phyloP scores from a whole-genome alignment of 352 stramenopile species.

The Pseudoperonospora humuli region DNA sequence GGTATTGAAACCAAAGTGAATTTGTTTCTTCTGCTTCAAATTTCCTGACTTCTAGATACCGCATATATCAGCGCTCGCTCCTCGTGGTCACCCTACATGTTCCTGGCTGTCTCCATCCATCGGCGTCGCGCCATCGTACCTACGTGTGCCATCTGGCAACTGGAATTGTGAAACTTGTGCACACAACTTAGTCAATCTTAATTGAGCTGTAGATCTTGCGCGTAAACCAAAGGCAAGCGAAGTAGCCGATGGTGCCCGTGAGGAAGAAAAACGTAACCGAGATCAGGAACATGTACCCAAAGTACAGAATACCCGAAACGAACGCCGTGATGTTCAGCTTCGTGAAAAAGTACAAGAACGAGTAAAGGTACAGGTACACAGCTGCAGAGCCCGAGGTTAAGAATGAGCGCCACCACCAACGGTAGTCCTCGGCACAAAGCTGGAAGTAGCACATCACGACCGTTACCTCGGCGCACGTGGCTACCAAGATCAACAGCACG shows the following conservation, averaged over 20 bases:
- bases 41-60: conserved; percentile 24
- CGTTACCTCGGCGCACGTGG: conserved; percentile 97
- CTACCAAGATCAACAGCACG: conserved; percentile 95
- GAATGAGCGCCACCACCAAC: conserved; percentile 97
- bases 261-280: conserved; percentile 97
- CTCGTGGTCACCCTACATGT: neutral
- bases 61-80: conserved; percentile 12
- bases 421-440: conserved; percentile 98
- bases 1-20: conserved; percentile 19
- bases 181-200: conserved; percentile 84
- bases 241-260: conserved; percentile 94
- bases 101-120: conserved; percentile 1
- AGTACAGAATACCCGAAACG: conserved; percentile 94
- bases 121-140: conserved; percentile 6
- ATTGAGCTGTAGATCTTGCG: conserved; percentile 97
- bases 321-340: conserved; percentile 96
- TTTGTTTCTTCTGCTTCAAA: conserved; percentile 19
- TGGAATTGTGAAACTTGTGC: conserved; percentile 12
- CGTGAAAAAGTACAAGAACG: conserved; percentile 97
- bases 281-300: conserved; percentile 99
- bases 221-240: conserved; percentile 98
- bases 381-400: conserved; percentile 92
- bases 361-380: conserved; percentile 99
- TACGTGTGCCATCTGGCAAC: conserved; percentile 7
- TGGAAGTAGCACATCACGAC: conserved; percentile 99